These are phyloP conservation scores for Casuarina equisetifolia DNA, from an alignment of 306 rosid genomes.

Conservation along the genomic window DNA sequence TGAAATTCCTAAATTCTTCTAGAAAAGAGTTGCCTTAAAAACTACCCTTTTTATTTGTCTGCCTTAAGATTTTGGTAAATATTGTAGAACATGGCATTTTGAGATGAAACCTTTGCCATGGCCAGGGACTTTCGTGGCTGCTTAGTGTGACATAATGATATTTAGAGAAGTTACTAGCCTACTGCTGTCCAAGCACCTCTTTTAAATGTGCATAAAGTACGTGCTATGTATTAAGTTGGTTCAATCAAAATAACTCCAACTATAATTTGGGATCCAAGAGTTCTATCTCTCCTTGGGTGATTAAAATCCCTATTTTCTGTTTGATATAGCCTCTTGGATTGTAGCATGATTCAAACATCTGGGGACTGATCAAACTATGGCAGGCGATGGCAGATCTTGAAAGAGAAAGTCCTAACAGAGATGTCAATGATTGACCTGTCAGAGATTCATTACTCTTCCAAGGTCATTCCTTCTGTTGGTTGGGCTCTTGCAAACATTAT, in stretches of 20 bases:
- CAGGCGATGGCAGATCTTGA: conserved; percentile 96
- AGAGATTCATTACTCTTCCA: conserved; percentile 40
- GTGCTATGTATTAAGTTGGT: not conserved
- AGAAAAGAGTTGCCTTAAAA: conserved; percentile 8
- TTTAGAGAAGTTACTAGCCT: not conserved
- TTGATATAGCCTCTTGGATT: conserved; percentile 13
- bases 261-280: not conserved
- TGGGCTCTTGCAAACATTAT: conserved; percentile 89
- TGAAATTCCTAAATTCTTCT: conserved; percentile 18
- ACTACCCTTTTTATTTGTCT: not conserved
- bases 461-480: conserved; percentile 76
- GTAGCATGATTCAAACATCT: conserved; percentile 46
- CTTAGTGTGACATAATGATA: not conserved
- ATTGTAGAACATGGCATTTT: not conserved
- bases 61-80: not conserved
- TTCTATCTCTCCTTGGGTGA: conserved; percentile 8
- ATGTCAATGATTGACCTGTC: conserved; percentile 56
- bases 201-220: not conserved
- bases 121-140: not conserved
- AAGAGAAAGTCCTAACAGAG: conserved; percentile 61
- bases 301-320: conserved; percentile 1
- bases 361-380: conserved; percentile 85
- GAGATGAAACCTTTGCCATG: not conserved
- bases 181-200: not conserved
- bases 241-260: not conserved